Evolutionary conservation across 306 rosid species (phyloP), one percentile per base, ranked within the genome.

Genomic region (Trifolium dubium): DNA sequence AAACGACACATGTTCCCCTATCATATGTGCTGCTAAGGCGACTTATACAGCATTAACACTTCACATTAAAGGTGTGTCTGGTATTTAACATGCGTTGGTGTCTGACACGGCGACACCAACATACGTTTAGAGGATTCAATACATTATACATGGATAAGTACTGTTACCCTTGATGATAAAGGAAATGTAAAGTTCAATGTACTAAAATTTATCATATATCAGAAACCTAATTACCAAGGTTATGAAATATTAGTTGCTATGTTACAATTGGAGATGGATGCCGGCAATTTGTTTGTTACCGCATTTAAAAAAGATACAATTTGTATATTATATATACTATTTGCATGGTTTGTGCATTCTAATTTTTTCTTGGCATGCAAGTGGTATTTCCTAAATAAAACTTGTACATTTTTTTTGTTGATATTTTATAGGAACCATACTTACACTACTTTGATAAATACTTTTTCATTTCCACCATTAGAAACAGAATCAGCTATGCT

Each of bases 401-500:
- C 37, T 56, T 19, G 63, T 19, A 56, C 7, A 23, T 56, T 56
- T 28, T 4, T 14, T 6, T 54, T 58, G 29, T 58, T 5, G 11
- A 29, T 59, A 13, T 59, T 59, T 18, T 59, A 59, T 29, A 58
- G 32, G 2, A 34, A 31, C n/a, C 65, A 13, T 60, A 60, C 41
- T 60, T 60, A 60, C 66, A 60, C 66, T 11, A 60, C 43, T 58
- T 58, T 58, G 64, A 58, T 15, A 19, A 19, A 11, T 43, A 28
- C 71, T 29, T 66, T 34, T 66, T 29, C 51, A 44, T 17, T 46
- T 66, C 39, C 17, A 44, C 51, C 54, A 66, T 66, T 39, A 64
- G 31, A 17, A 29, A 15, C 77, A 69, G 4, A 69, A 63, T 64
- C 73, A 73, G 39, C 70, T 50, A 19, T 83, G 72, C 29, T 10